phyloP scores from a whole-genome alignment of 2,329 filamentous ascomycete species.

The Cylindrodendrum hubeiense region DNA sequence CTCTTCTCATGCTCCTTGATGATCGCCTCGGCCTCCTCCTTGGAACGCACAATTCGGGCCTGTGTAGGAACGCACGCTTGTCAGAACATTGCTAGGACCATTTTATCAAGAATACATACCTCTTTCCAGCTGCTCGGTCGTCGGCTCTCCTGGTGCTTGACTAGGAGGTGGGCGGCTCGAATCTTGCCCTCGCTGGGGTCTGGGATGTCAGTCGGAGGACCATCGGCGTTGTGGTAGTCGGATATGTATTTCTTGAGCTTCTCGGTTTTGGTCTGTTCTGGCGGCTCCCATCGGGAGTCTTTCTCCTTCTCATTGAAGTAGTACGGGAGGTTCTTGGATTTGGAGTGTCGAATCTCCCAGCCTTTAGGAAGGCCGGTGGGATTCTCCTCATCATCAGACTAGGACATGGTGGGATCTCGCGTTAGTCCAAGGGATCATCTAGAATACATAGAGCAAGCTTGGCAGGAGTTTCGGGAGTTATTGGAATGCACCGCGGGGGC shows the following conservation, averaged over 20 bases:
- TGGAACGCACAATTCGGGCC: slow-evolving; percentile 86
- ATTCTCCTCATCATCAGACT: slow-evolving; percentile 82
- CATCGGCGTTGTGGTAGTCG: slow-evolving; percentile 77
- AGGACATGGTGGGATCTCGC: slow-evolving; percentile 4
- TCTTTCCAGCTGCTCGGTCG: slow-evolving; percentile 95
- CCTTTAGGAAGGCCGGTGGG: slow-evolving; percentile 84
- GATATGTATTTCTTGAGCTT: slow-evolving; percentile 97
- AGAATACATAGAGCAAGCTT: not conserved
- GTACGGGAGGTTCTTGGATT: slow-evolving; percentile 98
- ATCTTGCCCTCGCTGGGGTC: slow-evolving; percentile 81
- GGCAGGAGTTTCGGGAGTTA: not conserved
- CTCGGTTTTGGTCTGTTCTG: slow-evolving; percentile 87
- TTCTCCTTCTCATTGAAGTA: slow-evolving; percentile 94
- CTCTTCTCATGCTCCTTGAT: slow-evolving; percentile 80
- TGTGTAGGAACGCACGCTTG: slow-evolving; percentile 40
- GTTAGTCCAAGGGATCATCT: slow-evolving; percentile 20
- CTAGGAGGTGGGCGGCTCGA: slow-evolving; percentile 89
- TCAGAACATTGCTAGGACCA: not conserved
- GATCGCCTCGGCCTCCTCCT: slow-evolving; percentile 86
- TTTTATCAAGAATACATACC: slow-evolving; percentile 49
- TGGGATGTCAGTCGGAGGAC: slow-evolving; percentile 53
- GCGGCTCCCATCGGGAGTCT: slow-evolving; percentile 95
- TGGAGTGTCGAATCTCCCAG: slow-evolving; percentile 98
- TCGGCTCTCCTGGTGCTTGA: slow-evolving; percentile 92
- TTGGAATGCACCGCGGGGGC: not conserved